phyloP scores from a whole-genome alignment of 441 rosid species.

The Arabidopsis hybrid region DNA sequence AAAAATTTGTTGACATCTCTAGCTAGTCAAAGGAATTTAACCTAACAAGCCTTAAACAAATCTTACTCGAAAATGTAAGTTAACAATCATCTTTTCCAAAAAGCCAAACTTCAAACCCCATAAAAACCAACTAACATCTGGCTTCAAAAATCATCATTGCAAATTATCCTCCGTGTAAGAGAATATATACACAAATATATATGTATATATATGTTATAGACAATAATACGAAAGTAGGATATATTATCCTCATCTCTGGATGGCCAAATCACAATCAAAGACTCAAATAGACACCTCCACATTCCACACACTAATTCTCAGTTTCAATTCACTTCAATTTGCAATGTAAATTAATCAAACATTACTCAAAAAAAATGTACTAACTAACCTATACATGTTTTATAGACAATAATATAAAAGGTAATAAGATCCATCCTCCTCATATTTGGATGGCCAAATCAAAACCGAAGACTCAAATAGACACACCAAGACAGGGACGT shows the following conservation, averaged over 20 bases:
- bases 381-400: too few relatives aligned
- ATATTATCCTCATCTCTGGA: too few relatives aligned
- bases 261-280: too few relatives aligned
- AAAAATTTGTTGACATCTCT: not conserved
- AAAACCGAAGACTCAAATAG: not conserved
- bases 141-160: not conserved
- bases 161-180: constrained; percentile 2
- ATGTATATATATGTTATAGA: too few relatives aligned
- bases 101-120: not conserved
- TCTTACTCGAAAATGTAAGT: not conserved
- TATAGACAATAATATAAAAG: not conserved
- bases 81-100: not conserved
- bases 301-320: too few relatives aligned
- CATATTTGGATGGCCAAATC: constrained; percentile 4
- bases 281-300: too few relatives aligned
- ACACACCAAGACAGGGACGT: not conserved
- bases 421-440: not conserved
- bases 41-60: not conserved
- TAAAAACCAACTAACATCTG: not conserved
- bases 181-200: not conserved
- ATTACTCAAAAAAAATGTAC: too few relatives aligned
- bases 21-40: not conserved
- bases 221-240: too few relatives aligned
- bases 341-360: too few relatives aligned
- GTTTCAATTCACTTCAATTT: too few relatives aligned